phyloP scores from a whole-genome alignment of 2,329 filamentous ascomycete species.

The Aspergillus sojae region DNA sequence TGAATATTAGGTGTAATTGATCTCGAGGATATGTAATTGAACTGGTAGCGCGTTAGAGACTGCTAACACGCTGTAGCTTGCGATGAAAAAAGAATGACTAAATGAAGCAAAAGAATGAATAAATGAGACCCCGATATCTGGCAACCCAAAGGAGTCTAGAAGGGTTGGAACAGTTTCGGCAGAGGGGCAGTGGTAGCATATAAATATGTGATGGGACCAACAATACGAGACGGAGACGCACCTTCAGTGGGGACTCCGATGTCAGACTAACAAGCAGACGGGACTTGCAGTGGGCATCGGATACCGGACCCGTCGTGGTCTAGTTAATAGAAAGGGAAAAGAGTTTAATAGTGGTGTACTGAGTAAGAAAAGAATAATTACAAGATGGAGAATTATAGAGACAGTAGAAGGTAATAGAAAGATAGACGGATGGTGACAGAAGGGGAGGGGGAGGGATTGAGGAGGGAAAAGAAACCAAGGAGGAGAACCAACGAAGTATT shows the following conservation, averaged over 20 bases:
- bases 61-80: neutral
- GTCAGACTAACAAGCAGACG: neutral
- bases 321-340: neutral
- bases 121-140: neutral
- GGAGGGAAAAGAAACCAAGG: neutral
- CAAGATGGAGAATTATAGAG: neutral
- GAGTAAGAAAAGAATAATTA: neutral
- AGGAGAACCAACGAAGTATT: neutral
- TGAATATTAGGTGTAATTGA: neutral
- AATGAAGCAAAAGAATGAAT: conserved; percentile 5
- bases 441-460: neutral
- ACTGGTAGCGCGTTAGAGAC: conserved; percentile 3
- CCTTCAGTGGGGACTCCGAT: conserved; percentile 1
- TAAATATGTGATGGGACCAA: neutral
- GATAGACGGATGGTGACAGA: neutral
- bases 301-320: neutral
- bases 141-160: neutral
- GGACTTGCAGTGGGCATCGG: neutral
- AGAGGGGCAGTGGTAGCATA: neutral
- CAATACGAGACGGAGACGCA: neutral
- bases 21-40: neutral
- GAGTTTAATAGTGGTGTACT: neutral
- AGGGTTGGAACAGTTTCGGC: neutral
- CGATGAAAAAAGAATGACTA: conserved; percentile 4
- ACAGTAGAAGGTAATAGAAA: neutral